Evolutionary conservation across 345 rosid genomes (phyloP), one percentile per base, ranked within the genome.

Genomic region (Aurinia saxatilis): DNA sequence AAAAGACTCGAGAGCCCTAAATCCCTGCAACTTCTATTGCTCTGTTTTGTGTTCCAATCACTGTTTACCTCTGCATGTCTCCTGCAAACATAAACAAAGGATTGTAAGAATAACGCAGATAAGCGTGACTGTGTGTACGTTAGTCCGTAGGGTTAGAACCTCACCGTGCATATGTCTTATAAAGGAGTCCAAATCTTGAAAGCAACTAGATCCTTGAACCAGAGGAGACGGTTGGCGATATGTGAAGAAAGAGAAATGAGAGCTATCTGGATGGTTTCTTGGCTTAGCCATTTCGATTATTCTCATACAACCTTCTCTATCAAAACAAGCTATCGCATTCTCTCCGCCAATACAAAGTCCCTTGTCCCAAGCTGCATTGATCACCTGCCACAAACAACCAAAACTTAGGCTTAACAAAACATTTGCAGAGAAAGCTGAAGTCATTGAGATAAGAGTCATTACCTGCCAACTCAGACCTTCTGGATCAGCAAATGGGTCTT

Each of bases 381-480:
- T 51, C 73, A 92, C 82, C 98, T 92, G 73, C 51, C 58, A 48
- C 7, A 21, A 17, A 64, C 61, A 46, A 10, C 38, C 54, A 33
- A 21, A 80, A 50, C 46, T 60, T 37, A 25, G 31, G 63, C 47
- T 37, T 46, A 6, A 8, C 59, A 5, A 45, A n/a, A 51, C 48
- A 53, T 38, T 37, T 18, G 37, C 38, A 11, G 29, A 41, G 38
- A 39, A 38, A 14, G 29, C 45, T 29, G 35, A 45, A 3, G 35
- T 44, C 10, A 60, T 13, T 6, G 3, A n/a, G 8, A 16, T 19
- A 58, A 65, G 51, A 56, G 30, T 19, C 42, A 60, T 63, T 65
- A 87, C 98, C 95, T 92, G 98, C 98, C 96, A 92, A 82, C 83
- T 81, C 70, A 86, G 72, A 73, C 87, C 83, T 70, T 89, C 96